Base-by-base conservation (phyloP, 495 filamentous ascomycete genomes). In the Penicillium ucsense region DNA sequence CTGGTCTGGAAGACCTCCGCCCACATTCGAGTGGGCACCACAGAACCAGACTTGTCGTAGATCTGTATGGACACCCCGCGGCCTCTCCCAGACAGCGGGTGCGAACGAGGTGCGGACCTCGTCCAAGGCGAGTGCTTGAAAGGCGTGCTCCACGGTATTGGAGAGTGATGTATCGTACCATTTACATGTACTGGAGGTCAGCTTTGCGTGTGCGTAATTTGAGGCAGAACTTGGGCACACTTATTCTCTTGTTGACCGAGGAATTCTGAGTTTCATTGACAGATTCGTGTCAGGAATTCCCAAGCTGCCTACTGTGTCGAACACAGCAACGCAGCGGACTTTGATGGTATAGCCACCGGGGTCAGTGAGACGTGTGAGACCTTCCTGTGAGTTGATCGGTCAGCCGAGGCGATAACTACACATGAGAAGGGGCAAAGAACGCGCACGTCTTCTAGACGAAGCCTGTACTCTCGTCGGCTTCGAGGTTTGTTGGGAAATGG, bases 41-140 rank as follows among this genome's bases (percentile, higher is more conserved):
- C 81, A 80, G 53, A 88, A 86, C 84, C 84, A 88, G 42, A 82
- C 79, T 58, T 88, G 84, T 31, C 78, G 73, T n/a, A 87, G 69
- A 43, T 76, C 65, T 40, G 72, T 76, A 9, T 54, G 59, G 12
- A 63, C 56, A n/a, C 61, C 56, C 45, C 63, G 59, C 5, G 69
- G 62, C 43, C 73, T 68, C 57, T 77, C 69, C 84, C 81, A 87
- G 0, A 88, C 53, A 4, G 82, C 75, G 8, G 84, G 84, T 4
- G 75, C 69, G 49, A 86, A 88, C 2, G 80, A 73, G 5, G 66
- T 61, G 8, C 84, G 78, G 35, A 74, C 67, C 61, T 88, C 84
- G 50, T 88, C 83, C 2, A 88, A 66, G 0, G 83, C 83, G n/a
- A 88, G 68, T 3, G 84, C 84, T 51, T 88, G 84, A 51, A 87